phyloP scores from a whole-genome alignment of 306 rosid genomes.

The Canavalia gladiata region DNA sequence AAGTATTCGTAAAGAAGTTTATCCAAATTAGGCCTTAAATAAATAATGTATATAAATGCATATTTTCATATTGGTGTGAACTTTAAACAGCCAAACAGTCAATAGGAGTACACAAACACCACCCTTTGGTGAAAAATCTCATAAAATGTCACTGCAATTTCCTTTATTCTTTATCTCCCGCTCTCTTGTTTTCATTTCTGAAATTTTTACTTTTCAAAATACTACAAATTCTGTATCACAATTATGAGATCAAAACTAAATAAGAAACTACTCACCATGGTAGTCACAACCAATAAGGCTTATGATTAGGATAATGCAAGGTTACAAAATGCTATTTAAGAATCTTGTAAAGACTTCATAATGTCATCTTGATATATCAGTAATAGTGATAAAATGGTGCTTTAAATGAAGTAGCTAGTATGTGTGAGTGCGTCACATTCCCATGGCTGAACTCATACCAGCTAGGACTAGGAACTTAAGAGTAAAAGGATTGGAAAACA shows the following conservation, averaged over 20 bases:
- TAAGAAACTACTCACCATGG: constrained; percentile 30
- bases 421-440: constrained; percentile 10
- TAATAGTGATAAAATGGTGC: neutral
- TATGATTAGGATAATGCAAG: constrained; percentile 7
- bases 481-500: constrained; percentile 15
- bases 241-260: constrained; percentile 18
- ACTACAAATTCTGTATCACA: neutral
- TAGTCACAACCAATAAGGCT: constrained; percentile 1
- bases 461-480: constrained; percentile 30
- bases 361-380: constrained; percentile 24
- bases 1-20: too few species aligned
- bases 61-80: constrained; percentile 9
- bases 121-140: constrained; percentile 24
- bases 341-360: constrained; percentile 23
- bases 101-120: constrained; percentile 29
- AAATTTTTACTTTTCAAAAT: neutral
- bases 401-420: constrained; percentile 24
- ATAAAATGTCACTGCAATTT: constrained; percentile 26
- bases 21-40: neutral
- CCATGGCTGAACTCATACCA: neutral
- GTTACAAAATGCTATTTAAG: constrained; percentile 24
- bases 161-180: neutral
- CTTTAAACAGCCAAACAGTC: constrained; percentile 28
- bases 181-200: constrained; percentile 31
- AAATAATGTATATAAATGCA: constrained; percentile 38